Conservation (phyloP, 441 rosid species). For the Manihot esculenta region DNA sequence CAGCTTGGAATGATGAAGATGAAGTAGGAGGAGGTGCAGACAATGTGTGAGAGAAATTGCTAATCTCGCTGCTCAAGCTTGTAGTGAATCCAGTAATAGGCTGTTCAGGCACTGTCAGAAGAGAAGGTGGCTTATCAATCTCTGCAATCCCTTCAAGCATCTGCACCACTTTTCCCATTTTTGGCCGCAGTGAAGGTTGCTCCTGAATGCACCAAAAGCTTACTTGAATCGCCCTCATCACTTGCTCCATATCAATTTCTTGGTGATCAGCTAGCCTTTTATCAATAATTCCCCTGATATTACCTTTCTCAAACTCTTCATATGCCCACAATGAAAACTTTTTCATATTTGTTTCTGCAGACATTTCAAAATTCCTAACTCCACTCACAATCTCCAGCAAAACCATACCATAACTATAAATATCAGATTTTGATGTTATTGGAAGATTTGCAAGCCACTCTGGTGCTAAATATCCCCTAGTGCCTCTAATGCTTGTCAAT, state of each 20-base stretch:
- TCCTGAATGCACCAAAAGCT: slow-evolving; percentile 23
- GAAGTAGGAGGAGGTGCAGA: slow-evolving; percentile 7
- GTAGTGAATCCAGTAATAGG: background rate
- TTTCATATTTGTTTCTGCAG: slow-evolving; percentile 16
- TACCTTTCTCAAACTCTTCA: slow-evolving; percentile 16
- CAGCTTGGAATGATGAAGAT: background rate
- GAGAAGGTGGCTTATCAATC: slow-evolving; percentile 11
- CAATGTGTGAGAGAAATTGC: slow-evolving; percentile 1
- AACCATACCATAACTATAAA: slow-evolving; percentile 22
- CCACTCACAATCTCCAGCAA: slow-evolving; percentile 19
- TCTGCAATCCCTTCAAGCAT: slow-evolving; percentile 19
- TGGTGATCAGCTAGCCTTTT: background rate
- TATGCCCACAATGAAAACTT: slow-evolving; percentile 18
- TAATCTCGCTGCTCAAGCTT: background rate
- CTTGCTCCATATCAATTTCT: slow-evolving; percentile 17
- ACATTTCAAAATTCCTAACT: slow-evolving; percentile 12
- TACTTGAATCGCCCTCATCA: slow-evolving; percentile 14
- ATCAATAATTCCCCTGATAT: slow-evolving; percentile 1
- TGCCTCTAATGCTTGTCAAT: slow-evolving; percentile 19
- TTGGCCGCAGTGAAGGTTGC: slow-evolving; percentile 7
- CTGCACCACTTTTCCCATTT: slow-evolving; percentile 17
- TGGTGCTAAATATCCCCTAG: slow-evolving; percentile 23
- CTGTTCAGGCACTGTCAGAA: background rate
- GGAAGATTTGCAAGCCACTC: slow-evolving; percentile 22
- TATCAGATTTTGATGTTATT: slow-evolving; percentile 18